A percentile compares a stretch with the other conserved stretches of the same genome.
phyloP scores from a whole-genome alignment of 2,329 filamentous ascomycete species.

The Fusarium globosum region DNA sequence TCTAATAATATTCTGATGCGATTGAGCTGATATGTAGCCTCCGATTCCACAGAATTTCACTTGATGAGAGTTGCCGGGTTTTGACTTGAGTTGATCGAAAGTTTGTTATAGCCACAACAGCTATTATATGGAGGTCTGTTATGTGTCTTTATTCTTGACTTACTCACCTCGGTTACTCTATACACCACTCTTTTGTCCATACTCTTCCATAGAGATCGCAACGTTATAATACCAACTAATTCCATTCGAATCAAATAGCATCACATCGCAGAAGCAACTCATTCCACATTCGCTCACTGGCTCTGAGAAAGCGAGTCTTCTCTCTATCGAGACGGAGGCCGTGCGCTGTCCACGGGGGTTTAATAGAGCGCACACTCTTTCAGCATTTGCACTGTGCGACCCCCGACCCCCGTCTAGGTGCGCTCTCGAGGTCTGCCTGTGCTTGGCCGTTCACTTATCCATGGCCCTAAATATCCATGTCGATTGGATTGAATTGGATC shows the following conservation, averaged over 20 bases:
- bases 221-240: neutral
- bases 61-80: neutral
- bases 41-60: neutral
- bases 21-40: neutral
- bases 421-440: constrained; percentile 12
- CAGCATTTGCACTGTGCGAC: constrained; percentile 36
- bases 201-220: neutral
- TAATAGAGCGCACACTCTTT: constrained; percentile 26
- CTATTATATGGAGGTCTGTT: neutral
- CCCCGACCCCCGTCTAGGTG: constrained; percentile 19
- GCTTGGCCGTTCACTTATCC: constrained; percentile 19
- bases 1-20: neutral
- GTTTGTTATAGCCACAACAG: neutral
- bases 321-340: constrained; percentile 38
- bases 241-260: neutral
- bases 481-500: constrained; percentile 23
- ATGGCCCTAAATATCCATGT: constrained; percentile 14
- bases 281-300: constrained; percentile 24
- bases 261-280: constrained; percentile 18
- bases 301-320: constrained; percentile 23
- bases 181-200: neutral
- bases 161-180: neutral
- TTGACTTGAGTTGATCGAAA: neutral
- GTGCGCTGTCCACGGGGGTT: constrained; percentile 32
- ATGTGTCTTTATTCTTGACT: neutral